Evolutionary conservation across 306 rosid species (phyloP), one percentile per base, ranked within the genome.

Genomic region (Vigna trinervia): DNA sequence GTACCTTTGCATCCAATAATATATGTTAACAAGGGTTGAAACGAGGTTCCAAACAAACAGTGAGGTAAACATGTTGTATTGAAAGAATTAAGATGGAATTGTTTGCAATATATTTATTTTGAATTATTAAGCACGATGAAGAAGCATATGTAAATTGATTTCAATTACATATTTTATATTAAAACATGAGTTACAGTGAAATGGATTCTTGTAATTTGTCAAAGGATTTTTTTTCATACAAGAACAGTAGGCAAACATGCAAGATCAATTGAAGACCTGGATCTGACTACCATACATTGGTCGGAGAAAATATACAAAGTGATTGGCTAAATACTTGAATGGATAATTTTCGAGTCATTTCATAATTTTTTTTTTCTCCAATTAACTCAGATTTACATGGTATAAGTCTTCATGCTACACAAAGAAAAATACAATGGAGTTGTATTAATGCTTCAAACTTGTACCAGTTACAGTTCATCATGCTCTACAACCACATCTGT

Each of bases 381-480:
- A 52, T 9, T 8, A 54, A 54, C 30, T 19, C 7, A 6, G 14
- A 20, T 9, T 20, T 54, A 3, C 14, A 5, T 54, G 20, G 5
- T 54, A 20, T 9, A 54, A 3, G 8, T 20, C 6, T 7, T 54
- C 60, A 54, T 20, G 60, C 30, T 54, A 54, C 22, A 45, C 23
- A 6, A 12, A 32, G 32, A 61, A 6, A 32, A 9, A 53, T n/a
- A 0, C n/a, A 76, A 50, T 28, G 43, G 23, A 30, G 14, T 34
- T 46, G 47, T 30, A 47, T 32, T 50, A 58, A 67, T 71, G 59
- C 77, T 69, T 63, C 77, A 19, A 70, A 57, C 20, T 73, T 58
- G 61, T 45, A 50, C 75, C 74, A 57, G 80, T 88, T 92, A 94
- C 71, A 94, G 65, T 78, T 94, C 96, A 56, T 94, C 95, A 57